Evolutionary conservation across 208 protist species (phyloP).

Genomic region (Wallacemonas sp.): DNA sequence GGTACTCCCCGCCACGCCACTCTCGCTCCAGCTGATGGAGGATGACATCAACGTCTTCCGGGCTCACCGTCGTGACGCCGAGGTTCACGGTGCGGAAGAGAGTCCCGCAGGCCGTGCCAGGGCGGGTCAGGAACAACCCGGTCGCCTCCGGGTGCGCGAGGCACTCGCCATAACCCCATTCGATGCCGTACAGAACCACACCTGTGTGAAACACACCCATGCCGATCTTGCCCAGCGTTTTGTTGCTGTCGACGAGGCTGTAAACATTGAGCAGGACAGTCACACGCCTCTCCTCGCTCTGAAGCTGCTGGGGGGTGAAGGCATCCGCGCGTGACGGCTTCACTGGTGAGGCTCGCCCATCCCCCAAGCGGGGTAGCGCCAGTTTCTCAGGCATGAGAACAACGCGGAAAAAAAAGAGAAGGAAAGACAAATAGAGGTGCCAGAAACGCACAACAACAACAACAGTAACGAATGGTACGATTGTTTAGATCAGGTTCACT

Average conservation of each 20-base stretch:
- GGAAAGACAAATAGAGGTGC: slow-evolving; percentile 17
- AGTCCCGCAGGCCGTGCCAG: slow-evolving; percentile 60
- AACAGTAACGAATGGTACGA: too few relatives aligned
- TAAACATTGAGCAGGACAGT: slow-evolving; percentile 82
- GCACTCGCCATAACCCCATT: slow-evolving; percentile 89
- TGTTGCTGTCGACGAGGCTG: slow-evolving; percentile 74
- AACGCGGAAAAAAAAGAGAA: slow-evolving; percentile 7
- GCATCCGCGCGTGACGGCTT: neutral
- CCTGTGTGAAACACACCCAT: slow-evolving; percentile 89
- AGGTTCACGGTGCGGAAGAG: slow-evolving; percentile 71
- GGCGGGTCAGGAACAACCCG: slow-evolving; percentile 78
- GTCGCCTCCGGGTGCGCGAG: slow-evolving; percentile 55
- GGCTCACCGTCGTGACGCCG: slow-evolving; percentile 72
- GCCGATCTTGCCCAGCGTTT: slow-evolving; percentile 62
- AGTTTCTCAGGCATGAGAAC: neutral
- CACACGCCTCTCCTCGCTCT: slow-evolving; percentile 32
- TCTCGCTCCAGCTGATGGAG: slow-evolving; percentile 85
- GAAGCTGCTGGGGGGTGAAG: slow-evolving; percentile 26
- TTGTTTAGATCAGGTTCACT: too few relatives aligned
- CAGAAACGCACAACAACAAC: neutral
- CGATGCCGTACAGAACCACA: slow-evolving; percentile 87
- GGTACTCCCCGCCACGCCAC: slow-evolving; percentile 84
- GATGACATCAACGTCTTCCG: slow-evolving; percentile 84
- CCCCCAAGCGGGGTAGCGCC: neutral
- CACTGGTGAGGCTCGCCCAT: neutral